Base-by-base conservation (phyloP, 1,284 basidiomycete genomes). In the Anthracocystis walkeri region DNA sequence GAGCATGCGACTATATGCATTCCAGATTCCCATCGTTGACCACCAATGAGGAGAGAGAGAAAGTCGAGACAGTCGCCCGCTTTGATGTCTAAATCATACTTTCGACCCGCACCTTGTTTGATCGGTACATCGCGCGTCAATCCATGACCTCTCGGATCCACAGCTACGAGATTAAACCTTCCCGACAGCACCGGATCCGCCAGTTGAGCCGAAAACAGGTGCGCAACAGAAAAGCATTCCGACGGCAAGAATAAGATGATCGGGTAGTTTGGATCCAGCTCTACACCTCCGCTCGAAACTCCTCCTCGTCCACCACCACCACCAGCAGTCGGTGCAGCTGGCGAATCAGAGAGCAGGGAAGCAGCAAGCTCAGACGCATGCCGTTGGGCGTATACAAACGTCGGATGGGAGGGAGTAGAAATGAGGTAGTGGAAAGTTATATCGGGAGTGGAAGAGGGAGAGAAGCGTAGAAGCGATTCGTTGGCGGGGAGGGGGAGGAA, bases 71-170 rank as follows among this genome's bases (percentile, higher is more conserved):
- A 38, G 35, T 69, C 60, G 16, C 38, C 66, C 3, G 66, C 60
- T 21, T 69, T 69, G 40, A 58, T 33, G 27, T 69, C 66, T 14
- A 69, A 29, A 27, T 69, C 66, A 51, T 68, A 68, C 44, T 46
- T 51, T 3, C 54, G 3, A 1, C 45, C 29, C 6, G 38, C n/a
- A 14, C n/a, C 38, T 5, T 10, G 23, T 10, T 12, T 29, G n/a
- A 66, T 59, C 3, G 64, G 64, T 2, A 54, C 38, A 12, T 69
- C 66, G 1, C n/a, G 18, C 2, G 66, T 64, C 16, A 69, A 29
- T 0, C 66, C 66, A 20, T 69, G 61, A 5, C 66, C 66, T 1
- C 66, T 18, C 4, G 66, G 61, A 20, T 69, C 66, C 14, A 69
- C 29, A 1, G 66, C 66, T 3, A 64, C 48, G 14, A 69, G 53